Conservation (phyloP, 2,329 filamentous ascomycete species). For the Setomelanomma holmii region DNA sequence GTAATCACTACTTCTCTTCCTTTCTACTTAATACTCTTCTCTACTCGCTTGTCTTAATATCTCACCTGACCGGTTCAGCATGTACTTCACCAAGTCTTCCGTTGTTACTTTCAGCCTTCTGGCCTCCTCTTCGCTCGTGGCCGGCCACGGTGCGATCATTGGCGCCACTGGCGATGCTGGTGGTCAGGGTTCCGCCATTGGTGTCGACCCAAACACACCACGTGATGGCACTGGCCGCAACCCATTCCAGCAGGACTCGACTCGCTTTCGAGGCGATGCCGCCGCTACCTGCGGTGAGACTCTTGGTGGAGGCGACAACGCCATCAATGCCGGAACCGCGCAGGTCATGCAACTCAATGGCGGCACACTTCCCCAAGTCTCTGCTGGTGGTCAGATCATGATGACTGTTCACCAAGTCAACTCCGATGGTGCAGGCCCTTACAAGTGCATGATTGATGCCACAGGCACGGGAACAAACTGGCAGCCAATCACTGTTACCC, state of each 20-base stretch:
- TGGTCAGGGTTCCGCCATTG: slow-evolving; percentile 59
- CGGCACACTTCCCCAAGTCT: slow-evolving; percentile 64
- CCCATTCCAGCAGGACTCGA: slow-evolving; percentile 70
- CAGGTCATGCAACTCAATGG: slow-evolving; percentile 66
- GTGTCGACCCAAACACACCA: slow-evolving; percentile 64
- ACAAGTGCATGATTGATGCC: slow-evolving; percentile 69
- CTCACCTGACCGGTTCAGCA: slow-evolving; percentile 49
- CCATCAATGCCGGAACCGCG: slow-evolving; percentile 63
- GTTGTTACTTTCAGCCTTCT: slow-evolving; percentile 58
- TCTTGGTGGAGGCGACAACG: slow-evolving; percentile 62
- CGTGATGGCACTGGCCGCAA: slow-evolving; percentile 66
- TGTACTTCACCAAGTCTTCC: slow-evolving; percentile 52
- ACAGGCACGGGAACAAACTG: slow-evolving; percentile 65
- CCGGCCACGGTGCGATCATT: slow-evolving; percentile 68
- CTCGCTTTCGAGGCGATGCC: slow-evolving; percentile 64
- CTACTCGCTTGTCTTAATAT: slow-evolving; percentile 32
- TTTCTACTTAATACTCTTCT: slow-evolving; percentile 32
- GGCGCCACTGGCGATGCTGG: slow-evolving; percentile 65
- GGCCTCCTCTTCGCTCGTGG: slow-evolving; percentile 62
- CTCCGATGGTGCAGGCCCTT: slow-evolving; percentile 70
- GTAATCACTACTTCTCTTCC: slow-evolving; percentile 42
- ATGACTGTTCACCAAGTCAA: slow-evolving; percentile 75
- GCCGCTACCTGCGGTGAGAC: slow-evolving; percentile 66
- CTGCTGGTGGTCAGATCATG: slow-evolving; percentile 61
- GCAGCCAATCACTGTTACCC: slow-evolving; percentile 62